phyloP scores from a whole-genome alignment of 495 filamentous ascomycete genomes.

The Xylaria sp. region DNA sequence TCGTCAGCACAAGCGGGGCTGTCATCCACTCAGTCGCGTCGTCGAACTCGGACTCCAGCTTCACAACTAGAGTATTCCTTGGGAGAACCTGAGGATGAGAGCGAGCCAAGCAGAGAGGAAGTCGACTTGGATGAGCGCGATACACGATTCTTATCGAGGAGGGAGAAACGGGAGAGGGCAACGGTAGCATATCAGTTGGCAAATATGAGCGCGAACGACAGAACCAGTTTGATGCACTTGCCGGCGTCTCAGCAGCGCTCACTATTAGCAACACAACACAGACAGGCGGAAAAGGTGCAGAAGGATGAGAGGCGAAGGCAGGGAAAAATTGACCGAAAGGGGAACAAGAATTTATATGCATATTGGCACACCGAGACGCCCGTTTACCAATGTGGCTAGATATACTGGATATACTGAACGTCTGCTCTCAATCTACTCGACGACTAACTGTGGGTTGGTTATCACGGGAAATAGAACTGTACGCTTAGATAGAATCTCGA shows the following conservation, averaged over 20 bases:
- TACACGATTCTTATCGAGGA: constrained; percentile 28
- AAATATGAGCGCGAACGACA: constrained; percentile 39
- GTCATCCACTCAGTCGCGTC: constrained; percentile 21
- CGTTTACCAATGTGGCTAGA: constrained; percentile 31
- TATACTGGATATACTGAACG: neutral
- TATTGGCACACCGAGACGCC: constrained; percentile 34
- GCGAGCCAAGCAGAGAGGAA: constrained; percentile 19
- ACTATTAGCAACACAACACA: constrained; percentile 40
- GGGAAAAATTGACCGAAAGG: constrained; percentile 35
- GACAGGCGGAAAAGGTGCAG: constrained; percentile 37
- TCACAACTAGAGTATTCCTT: constrained; percentile 11
- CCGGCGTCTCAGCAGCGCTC: constrained; percentile 38
- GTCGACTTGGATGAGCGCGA: constrained; percentile 11
- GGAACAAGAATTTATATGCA: constrained; percentile 38
- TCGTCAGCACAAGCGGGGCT: constrained; percentile 31
- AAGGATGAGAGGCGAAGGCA: constrained; percentile 34
- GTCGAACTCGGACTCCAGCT: constrained; percentile 24
- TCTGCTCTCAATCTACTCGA: neutral
- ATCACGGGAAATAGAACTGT: neutral
- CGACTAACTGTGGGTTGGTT: neutral
- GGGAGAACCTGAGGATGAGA: constrained; percentile 9
- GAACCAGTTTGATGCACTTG: constrained; percentile 40
- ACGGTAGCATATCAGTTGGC: constrained; percentile 34
- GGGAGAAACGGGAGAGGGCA: constrained; percentile 32
- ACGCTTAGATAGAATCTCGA: neutral